phyloP scores from a whole-genome alignment of 441 rosid species.

The Croton laevigatus region DNA sequence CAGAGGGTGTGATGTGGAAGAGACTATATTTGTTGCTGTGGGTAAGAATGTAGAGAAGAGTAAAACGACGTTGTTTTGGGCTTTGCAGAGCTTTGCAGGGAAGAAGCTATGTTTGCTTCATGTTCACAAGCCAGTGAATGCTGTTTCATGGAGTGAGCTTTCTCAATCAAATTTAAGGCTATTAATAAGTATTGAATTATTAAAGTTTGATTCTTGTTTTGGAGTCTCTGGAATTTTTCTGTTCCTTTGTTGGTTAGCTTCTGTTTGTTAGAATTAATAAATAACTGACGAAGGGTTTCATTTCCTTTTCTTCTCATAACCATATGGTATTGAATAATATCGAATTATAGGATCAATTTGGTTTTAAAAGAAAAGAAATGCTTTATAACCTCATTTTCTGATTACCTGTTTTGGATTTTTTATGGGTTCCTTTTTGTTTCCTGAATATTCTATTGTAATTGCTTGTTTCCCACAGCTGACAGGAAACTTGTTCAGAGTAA shows the following conservation, averaged over 20 bases:
- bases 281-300: not conserved
- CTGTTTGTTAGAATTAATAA: constrained; percentile 8
- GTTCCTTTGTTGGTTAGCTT: constrained; percentile 12
- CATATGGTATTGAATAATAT: not conserved
- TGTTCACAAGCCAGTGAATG: constrained; percentile 51
- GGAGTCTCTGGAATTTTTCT: not conserved
- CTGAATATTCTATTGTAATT: not conserved
- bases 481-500: constrained; percentile 31
- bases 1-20: constrained; percentile 39
- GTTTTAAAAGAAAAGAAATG: not conserved
- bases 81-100: constrained; percentile 54
- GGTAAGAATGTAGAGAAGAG: constrained; percentile 58
- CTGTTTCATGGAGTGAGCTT: constrained; percentile 57
- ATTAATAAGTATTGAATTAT: not conserved
- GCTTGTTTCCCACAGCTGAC: constrained; percentile 39
- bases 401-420: not conserved
- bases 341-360: not conserved
- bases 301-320: constrained; percentile 5
- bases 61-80: constrained; percentile 64
- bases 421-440: not conserved
- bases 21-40: constrained; percentile 75
- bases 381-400: not conserved
- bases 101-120: constrained; percentile 77
- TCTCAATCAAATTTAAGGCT: constrained; percentile 14
- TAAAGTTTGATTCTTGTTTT: constrained; percentile 15